Evolutionary conservation across 345 rosid genomes (phyloP), one percentile per base, ranked within the genome.

Genomic region (Salix purpurea): DNA sequence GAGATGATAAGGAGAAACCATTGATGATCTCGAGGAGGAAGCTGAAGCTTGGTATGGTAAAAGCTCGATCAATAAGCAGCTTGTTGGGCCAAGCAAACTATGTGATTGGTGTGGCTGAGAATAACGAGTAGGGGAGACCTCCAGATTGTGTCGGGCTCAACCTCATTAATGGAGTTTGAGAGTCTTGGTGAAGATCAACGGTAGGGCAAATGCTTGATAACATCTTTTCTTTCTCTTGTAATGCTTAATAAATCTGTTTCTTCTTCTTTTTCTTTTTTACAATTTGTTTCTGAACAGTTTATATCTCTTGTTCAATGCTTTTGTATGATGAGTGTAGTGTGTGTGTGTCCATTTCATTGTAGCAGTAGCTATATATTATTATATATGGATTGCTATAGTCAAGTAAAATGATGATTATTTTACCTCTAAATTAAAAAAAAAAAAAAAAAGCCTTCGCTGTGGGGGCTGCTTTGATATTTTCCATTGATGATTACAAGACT

Each of bases 31-130:
- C 80, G 6, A 92, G 83, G 93, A 95, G 84, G 89, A 90, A 79
- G 81, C 69, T 74, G 86, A 93, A 91, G 93, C 91, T 95, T 30
- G 99, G 97, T 9, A 73, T 80, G 85, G 97, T 95, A 21, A 95
- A 95, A 83, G 99, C 99, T 75, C 92, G 99, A 77, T 95, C 97
- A 0, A 89, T 95, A 65, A 95, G 92, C 84, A 93, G 97, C 86
- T 84, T 95, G 85, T 89, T 95, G 67, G 92, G 92, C 50, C 93
- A 90, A 82, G 75, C 76, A 3, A 67, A 82, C 58, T 58, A 71
- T 68, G 82, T 67, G 18, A 60, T 75, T n/a, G 40, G 70, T 40
- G 39, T 65, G 40, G 62, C 73, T 48, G 84, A 80, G 30, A 28
- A 42, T 66, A 69, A 69, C 19, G 26, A 74, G 48, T 54, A 71